Conservation (phyloP, 148 eudicot species). For the Rhododendron kiyosumense region DNA sequence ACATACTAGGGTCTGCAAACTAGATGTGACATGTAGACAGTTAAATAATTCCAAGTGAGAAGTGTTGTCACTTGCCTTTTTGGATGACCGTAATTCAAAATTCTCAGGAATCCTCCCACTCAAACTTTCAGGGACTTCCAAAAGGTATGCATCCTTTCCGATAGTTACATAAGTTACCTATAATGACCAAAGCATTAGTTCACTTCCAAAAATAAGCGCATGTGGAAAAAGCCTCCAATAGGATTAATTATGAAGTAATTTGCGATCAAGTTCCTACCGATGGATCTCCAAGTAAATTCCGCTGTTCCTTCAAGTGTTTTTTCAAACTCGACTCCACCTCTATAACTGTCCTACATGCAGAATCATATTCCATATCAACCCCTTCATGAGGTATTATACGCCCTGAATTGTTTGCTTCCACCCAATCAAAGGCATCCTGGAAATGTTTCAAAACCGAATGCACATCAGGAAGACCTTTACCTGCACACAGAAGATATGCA, state of each 20-base stretch:
- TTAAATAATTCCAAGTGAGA: not conserved
- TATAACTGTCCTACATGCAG: constrained; percentile 52
- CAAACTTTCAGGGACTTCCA: constrained; percentile 82
- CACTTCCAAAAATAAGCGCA: not conserved
- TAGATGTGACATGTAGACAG: not conserved
- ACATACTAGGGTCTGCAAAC: not conserved
- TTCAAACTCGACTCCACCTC: constrained; percentile 56
- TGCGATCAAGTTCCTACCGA: constrained; percentile 48
- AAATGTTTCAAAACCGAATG: constrained; percentile 57
- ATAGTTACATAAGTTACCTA: constrained; percentile 75
- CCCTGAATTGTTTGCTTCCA: constrained; percentile 80
- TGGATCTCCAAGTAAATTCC: constrained; percentile 55
- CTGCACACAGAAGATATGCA: constrained; percentile 35
- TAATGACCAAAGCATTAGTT: constrained; percentile 12
- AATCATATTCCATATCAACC: constrained; percentile 73
- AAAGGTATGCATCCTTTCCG: constrained; percentile 87
- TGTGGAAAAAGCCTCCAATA: constrained; percentile 3
- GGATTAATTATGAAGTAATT: not conserved
- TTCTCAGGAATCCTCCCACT: constrained; percentile 46
- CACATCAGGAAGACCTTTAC: constrained; percentile 70
- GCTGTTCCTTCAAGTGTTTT: constrained; percentile 73
- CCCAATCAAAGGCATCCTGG: constrained; percentile 92
- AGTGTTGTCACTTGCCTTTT: constrained; percentile 49
- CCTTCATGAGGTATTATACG: constrained; percentile 89
- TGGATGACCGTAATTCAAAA: constrained; percentile 86